Base-by-base conservation (phyloP, 2,329 filamentous ascomycete genomes). In the Fusarium clavum region DNA sequence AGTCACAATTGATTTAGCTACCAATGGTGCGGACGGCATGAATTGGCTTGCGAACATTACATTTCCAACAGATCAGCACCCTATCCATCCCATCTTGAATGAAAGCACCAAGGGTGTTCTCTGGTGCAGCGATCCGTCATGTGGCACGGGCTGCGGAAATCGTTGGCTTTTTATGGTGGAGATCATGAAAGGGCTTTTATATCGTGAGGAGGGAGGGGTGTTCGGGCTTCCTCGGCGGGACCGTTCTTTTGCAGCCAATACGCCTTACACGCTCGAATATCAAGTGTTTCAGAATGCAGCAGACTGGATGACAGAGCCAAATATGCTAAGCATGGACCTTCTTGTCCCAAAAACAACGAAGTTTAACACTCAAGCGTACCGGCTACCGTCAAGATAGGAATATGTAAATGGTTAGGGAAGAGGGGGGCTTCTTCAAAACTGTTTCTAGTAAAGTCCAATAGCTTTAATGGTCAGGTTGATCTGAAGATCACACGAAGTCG, bases 91-190 rank as follows among this genome's bases (percentile, higher is more conserved):
- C 3, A 43, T 70, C 12, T 25, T 66, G 2, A 53, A 64, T 7
- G 22, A 59, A 1, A 45, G 13, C 7, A 69, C 61, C 1, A 45
- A 46, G 12, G 29, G 49, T 1, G 10, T 69, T 8, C 60, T 70
- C 1, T 66, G 53, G 65, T 70, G 61, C 4, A 20, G 30, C 6
- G 27, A 30, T 18, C 34, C 53, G 4, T 43, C 49, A 4, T 70
- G 65, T 25, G 41, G 30, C 11, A 69, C 65, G 0, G 48, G 61
- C 10, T 24, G 20, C 4, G 41, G 56, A n/a, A 14, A 6, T 5
- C 61, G 57, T 11, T 62, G 57, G 65, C 12, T 59, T 1, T 47
- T 30, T 8, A 64, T 68, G 51, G 40, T 56, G 20, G 49, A 59
- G 18, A 43, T 57, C 3, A 8, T 30, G 29, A 30, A 30, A 14